These are phyloP conservation scores for Globisporangium okanoganense DNA, from an alignment of 352 stramenopile genomes.

Conservation along the genomic window DNA sequence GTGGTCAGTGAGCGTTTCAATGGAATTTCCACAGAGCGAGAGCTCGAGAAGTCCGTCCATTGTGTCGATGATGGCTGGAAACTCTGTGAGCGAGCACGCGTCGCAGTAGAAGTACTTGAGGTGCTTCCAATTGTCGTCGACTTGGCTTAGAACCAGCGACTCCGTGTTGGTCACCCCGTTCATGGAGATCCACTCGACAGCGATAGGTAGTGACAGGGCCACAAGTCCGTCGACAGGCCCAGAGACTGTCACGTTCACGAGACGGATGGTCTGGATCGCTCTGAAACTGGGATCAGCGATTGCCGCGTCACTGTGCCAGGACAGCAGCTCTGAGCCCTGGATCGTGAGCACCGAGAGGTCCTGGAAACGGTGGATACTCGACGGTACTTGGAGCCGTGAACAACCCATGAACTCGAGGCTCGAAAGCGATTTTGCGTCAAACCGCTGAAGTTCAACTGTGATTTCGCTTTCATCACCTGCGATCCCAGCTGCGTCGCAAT, in stretches of 20 bases:
- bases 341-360: not conserved
- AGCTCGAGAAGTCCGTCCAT: conserved; percentile 5
- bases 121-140: not conserved
- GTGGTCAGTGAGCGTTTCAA: not conserved
- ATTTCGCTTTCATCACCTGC: not conserved
- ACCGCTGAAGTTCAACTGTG: not conserved
- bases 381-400: not conserved
- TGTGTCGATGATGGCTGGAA: not conserved
- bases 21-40: not conserved
- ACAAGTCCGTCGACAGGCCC: not conserved
- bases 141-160: not conserved
- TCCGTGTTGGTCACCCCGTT: not conserved
- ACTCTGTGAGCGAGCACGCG: not conserved
- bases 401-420: not conserved
- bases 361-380: not conserved
- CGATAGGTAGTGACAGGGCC: not conserved
- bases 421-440: not conserved
- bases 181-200: not conserved
- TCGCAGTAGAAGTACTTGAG: conserved; percentile 5
- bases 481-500: not conserved
- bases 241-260: not conserved
- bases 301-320: not conserved
- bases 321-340: not conserved
- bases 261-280: not conserved
- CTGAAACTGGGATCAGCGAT: not conserved